Evolutionary conservation across 2,329 filamentous ascomycete species (phyloP), one percentile per base, ranked within the genome.

Genomic region (Cytospora paraplurivora): DNA sequence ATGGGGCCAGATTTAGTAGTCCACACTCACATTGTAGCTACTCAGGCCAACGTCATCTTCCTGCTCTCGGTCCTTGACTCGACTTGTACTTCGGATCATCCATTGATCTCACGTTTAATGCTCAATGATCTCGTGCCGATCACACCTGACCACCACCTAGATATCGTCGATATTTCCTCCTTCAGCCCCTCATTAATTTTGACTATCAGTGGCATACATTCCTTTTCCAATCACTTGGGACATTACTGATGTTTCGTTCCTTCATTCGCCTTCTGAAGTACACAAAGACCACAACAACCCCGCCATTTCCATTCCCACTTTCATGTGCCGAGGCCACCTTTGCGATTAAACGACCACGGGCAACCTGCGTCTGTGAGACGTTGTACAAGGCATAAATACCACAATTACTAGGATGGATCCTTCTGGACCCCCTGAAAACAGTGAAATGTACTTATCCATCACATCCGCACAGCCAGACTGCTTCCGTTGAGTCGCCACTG

Each of bases 31-130:
- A 27, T 27, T 27, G 27, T 27, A 27, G 27, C 27, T 27, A 27
- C 50, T 56, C 37, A 58, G 62, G 55, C 38, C 62, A 63, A 63
- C 62, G 62, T 63, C 62, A 63, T 63, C 27, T 56, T 60, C 57
- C 33, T 33, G 17, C 21, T 21, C 32, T 19, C 47, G 12, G 33
- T 21, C 15, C 50, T 41, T 32, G 50, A 38, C 50, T 60, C 51
- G 37, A 54, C 10, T 51, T 27, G 21, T 54, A 21, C 50, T 54
- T 35, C 49, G 35, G 37, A 52, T 41, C 38, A 54, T 21, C 37
- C 27, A 27, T 60, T 33, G 27, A 37, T 33, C 52, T 58, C 19
- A 11, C 27, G 2, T 27, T 27, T 27, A 21, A 47, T 44, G 38
- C 15, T 44, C 5, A 19, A 7, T 8, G 44, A 17, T 21, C 7